Conservation (phyloP, 495 filamentous ascomycete species). For the Penicillium pulvis region DNA sequence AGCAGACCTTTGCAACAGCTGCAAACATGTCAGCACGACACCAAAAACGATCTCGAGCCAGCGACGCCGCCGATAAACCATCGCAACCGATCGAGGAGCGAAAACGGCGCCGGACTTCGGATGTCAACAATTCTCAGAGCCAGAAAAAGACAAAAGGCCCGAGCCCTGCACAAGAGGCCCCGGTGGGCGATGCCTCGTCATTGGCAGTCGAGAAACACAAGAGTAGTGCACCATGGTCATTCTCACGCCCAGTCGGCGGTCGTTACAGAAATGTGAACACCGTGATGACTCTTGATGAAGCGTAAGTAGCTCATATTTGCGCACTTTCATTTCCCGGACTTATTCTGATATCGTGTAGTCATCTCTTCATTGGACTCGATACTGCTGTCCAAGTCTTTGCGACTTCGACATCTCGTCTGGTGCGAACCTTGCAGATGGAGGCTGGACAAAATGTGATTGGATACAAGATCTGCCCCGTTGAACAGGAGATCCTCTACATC, state of each 20-base stretch:
- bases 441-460: slow-evolving; percentile 45
- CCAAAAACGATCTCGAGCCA: slow-evolving; percentile 40
- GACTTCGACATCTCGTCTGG: slow-evolving; percentile 73
- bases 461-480: slow-evolving; percentile 59
- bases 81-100: slow-evolving; percentile 27
- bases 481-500: slow-evolving; percentile 66
- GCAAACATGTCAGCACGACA: slow-evolving; percentile 25
- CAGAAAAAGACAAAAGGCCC: slow-evolving; percentile 1
- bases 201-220: slow-evolving; percentile 15
- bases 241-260: slow-evolving; percentile 36
- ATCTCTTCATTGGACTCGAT: slow-evolving; percentile 66
- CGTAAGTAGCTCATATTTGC: slow-evolving; percentile 52
- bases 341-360: slow-evolving; percentile 40
- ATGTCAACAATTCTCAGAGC: slow-evolving; percentile 3
- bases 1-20: slow-evolving; percentile 6
- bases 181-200: slow-evolving; percentile 3
- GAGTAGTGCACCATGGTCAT: slow-evolving; percentile 32
- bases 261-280: slow-evolving; percentile 65
- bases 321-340: background rate
- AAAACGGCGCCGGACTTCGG: slow-evolving; percentile 42
- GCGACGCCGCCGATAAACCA: slow-evolving; percentile 34
- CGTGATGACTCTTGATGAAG: slow-evolving; percentile 76
- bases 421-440: slow-evolving; percentile 57
- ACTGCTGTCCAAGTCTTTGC: slow-evolving; percentile 79
- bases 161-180: background rate